Evolutionary conservation across 352 stramenopile genomes (phyloP).

Genomic region (Lagenidium sp.): DNA sequence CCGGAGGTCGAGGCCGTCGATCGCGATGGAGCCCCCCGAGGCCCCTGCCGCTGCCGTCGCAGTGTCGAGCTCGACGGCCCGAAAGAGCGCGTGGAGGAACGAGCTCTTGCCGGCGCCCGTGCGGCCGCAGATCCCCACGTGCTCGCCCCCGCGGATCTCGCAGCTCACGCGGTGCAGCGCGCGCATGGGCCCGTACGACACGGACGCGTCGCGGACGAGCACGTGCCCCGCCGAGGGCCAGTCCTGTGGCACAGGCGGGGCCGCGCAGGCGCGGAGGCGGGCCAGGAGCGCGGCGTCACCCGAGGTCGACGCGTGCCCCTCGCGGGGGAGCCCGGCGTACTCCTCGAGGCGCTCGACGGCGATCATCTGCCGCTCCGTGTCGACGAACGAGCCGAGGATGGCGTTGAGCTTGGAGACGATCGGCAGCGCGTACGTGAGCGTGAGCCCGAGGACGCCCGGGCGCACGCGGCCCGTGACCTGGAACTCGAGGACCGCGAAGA

Average conservation of each 20-base stretch:
- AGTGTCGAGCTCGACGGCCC: too few relatives aligned
- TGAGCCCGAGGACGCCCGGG: constrained; percentile 77
- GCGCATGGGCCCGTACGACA: constrained; percentile 24
- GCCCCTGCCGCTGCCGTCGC: constrained; percentile 51
- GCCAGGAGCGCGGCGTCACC: too few relatives aligned
- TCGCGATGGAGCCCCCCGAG: constrained; percentile 35
- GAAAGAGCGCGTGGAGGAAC: constrained; percentile 76
- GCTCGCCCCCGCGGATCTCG: constrained; percentile 39
- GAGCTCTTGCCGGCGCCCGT: constrained; percentile 90
- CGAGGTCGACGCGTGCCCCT: too few relatives aligned
- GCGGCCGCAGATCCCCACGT: constrained; percentile 78
- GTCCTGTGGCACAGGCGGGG: constrained; percentile 5
- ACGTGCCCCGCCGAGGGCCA: constrained; percentile 49
- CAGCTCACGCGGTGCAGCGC: constrained; percentile 40
- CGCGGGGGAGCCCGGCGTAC: constrained; percentile 48
- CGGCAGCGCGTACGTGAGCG: constrained; percentile 85
- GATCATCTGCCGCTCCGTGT: constrained; percentile 90
- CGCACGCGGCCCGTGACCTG: constrained; percentile 40
- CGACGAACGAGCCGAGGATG: constrained; percentile 75
- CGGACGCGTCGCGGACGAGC: constrained; percentile 34
- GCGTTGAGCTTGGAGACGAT: constrained; percentile 86
- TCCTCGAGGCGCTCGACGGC: constrained; percentile 84
- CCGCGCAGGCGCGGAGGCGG: too few relatives aligned
- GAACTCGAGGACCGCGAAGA: constrained; percentile 73
- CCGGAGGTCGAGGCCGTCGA: constrained; percentile 66